Percentiles rank a stretch among this genome's conserved stretches.
Evolutionary conservation across 2,329 filamentous ascomycete genomes (phyloP).

Genomic region (Penicillium sp.): DNA sequence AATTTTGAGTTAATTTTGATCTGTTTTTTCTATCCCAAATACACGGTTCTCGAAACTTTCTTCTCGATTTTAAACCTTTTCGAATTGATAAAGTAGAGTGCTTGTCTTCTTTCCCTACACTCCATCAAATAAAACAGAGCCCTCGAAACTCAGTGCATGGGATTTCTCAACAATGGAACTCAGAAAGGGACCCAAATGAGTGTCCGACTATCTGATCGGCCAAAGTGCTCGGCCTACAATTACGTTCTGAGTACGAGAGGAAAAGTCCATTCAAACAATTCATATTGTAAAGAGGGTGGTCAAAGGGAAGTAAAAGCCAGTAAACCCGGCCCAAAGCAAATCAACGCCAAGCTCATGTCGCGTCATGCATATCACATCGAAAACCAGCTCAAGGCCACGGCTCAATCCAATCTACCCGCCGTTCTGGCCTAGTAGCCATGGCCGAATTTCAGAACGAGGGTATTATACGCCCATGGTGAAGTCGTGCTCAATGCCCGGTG

Average conservation of each 20-base stretch:
- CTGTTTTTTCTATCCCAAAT: neutral
- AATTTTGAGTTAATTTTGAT: neutral
- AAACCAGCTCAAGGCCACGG: neutral
- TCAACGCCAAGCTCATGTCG: conserved; percentile 24
- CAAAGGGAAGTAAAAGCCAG: conserved; percentile 1
- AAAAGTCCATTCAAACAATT: neutral
- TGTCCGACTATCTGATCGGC: too few species aligned
- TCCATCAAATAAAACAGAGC: too few species aligned
- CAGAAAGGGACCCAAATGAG: too few species aligned
- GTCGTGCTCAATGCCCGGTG: conserved; percentile 95
- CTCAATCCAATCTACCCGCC: neutral
- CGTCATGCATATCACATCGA: conserved; percentile 22
- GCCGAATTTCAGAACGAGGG: neutral
- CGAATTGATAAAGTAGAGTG: too few species aligned
- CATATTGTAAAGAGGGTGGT: neutral
- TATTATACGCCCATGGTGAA: conserved; percentile 90
- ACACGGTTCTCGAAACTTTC: neutral
- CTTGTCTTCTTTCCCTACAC: too few species aligned
- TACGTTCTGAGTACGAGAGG: neutral
- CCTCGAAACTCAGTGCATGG: too few species aligned
- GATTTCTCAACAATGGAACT: too few species aligned
- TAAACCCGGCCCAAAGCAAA: conserved; percentile 12
- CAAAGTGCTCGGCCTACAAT: too few species aligned
- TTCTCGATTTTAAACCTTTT: too few species aligned
- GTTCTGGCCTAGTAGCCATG: neutral